Conservation (phyloP, 495 filamentous ascomycete species). For the Penicillium ochrochloron region DNA sequence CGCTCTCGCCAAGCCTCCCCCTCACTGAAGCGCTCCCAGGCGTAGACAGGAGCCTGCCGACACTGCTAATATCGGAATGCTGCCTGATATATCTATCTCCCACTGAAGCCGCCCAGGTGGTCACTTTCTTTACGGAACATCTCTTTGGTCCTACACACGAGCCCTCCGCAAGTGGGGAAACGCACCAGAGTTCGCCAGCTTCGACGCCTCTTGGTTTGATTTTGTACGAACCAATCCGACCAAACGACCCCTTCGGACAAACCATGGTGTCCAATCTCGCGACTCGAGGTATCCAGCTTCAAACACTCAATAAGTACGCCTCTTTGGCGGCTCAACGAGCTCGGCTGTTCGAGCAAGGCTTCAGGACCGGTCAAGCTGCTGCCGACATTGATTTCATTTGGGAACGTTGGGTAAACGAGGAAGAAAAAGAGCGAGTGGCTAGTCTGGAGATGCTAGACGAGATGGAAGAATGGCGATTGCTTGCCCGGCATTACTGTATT, state of each 20-base stretch:
- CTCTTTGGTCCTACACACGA: slow-evolving; percentile 33
- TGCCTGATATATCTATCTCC: slow-evolving; percentile 86
- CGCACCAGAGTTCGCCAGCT: not conserved
- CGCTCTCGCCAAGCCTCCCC: slow-evolving; percentile 42
- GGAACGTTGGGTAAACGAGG: slow-evolving; percentile 68
- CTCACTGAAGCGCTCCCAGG: slow-evolving; percentile 33
- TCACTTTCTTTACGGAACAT: slow-evolving; percentile 69
- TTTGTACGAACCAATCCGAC: slow-evolving; percentile 88
- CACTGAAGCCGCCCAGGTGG: slow-evolving; percentile 60
- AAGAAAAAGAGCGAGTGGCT: slow-evolving; percentile 82
- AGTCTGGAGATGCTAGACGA: slow-evolving; percentile 89
- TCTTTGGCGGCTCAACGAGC: slow-evolving; percentile 65
- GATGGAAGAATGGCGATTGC: slow-evolving; percentile 89
- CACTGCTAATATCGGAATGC: slow-evolving; percentile 88
- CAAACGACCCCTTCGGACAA: slow-evolving; percentile 80
- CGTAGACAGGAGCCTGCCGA: slow-evolving; percentile 66
- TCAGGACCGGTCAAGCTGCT: slow-evolving; percentile 59
- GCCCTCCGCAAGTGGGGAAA: not conserved
- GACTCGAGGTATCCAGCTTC: slow-evolving; percentile 79
- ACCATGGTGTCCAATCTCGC: slow-evolving; percentile 93
- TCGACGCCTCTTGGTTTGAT: slow-evolving; percentile 62
- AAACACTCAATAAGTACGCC: slow-evolving; percentile 75
- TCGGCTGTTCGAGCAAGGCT: slow-evolving; percentile 65
- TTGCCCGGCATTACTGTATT: slow-evolving; percentile 89
- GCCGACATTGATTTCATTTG: slow-evolving; percentile 77